Percentiles rank a stretch among this genome's conserved stretches.
Conservation (phyloP, 2,329 filamentous ascomycete genomes). For the Pseudocercospora vitis region DNA sequence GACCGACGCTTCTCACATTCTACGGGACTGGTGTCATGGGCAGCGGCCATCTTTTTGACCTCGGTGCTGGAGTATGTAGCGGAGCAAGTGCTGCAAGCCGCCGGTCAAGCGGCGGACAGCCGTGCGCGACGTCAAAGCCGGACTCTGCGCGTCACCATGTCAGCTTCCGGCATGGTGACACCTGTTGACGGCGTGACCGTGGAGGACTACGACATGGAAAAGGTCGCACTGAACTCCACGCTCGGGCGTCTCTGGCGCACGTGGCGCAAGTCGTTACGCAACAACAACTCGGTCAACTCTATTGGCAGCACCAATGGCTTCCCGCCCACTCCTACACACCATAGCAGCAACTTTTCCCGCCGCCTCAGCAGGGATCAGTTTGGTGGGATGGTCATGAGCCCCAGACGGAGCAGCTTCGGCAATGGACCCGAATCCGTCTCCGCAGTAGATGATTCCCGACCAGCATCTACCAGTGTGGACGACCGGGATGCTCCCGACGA, state of each 20-base stretch:
- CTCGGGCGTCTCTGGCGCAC: slow-evolving; percentile 88
- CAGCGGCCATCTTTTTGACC: slow-evolving; percentile 92
- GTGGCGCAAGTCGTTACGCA: slow-evolving; percentile 85
- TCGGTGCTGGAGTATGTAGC: slow-evolving; percentile 92
- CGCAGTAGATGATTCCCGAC: slow-evolving; percentile 25
- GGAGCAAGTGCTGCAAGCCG: slow-evolving; percentile 84
- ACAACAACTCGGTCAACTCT: too few relatives aligned
- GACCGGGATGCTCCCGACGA: slow-evolving; percentile 13
- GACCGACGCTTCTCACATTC: slow-evolving; percentile 55
- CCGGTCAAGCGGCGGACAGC: slow-evolving; percentile 78
- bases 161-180: slow-evolving; percentile 25
- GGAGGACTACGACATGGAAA: slow-evolving; percentile 88
- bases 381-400: slow-evolving; percentile 21
- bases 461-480: slow-evolving; percentile 20
- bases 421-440: slow-evolving; percentile 25
- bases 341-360: slow-evolving; percentile 22
- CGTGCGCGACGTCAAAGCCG: slow-evolving; percentile 51
- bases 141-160: slow-evolving; percentile 27
- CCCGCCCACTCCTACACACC: slow-evolving; percentile 19
- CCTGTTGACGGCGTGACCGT: slow-evolving; percentile 47
- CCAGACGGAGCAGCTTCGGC: slow-evolving; percentile 27
- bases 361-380: slow-evolving; percentile 21
- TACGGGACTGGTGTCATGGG: slow-evolving; percentile 69
- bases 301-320: slow-evolving; percentile 11
- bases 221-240: slow-evolving; percentile 83